A percentile compares a stretch with the other conserved stretches of the same genome.
phyloP scores from a whole-genome alignment of 2,329 filamentous ascomycete genomes.

The Fusarium annulatum region DNA sequence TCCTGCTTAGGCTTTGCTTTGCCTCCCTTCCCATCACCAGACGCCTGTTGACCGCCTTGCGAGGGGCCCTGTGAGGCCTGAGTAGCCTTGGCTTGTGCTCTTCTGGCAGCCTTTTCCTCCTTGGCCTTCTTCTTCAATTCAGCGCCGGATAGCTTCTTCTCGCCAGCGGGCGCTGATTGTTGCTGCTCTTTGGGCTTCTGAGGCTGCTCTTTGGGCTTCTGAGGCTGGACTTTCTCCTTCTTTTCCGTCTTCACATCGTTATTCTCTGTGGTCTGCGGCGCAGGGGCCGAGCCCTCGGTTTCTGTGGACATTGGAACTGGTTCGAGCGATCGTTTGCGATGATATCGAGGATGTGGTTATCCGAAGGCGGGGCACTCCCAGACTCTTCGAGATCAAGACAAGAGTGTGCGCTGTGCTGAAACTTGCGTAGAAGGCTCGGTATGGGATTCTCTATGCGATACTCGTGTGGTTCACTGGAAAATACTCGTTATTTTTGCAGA shows the following conservation, averaged over 20 bases:
- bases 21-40: conserved; percentile 57
- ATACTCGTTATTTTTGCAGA: not conserved
- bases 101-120: conserved; percentile 88
- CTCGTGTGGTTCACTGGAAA: not conserved
- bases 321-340: conserved; percentile 16
- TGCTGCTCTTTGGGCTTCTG: conserved; percentile 42
- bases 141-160: conserved; percentile 74
- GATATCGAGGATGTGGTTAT: conserved; percentile 27
- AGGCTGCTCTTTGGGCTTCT: conserved; percentile 42
- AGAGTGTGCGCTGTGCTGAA: conserved; percentile 14
- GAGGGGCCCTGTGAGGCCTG: conserved; percentile 57
- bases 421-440: not conserved
- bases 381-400: conserved; percentile 6
- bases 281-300: conserved; percentile 46
- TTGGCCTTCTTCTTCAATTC: conserved; percentile 91
- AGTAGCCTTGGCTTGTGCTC: conserved; percentile 75
- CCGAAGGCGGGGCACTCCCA: conserved; percentile 37
- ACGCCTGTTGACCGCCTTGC: conserved; percentile 50
- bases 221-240: conserved; percentile 39
- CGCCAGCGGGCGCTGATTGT: conserved; percentile 42
- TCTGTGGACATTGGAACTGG: conserved; percentile 48
- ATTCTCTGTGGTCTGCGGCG: conserved; percentile 42
- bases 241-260: conserved; percentile 43
- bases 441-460: not conserved
- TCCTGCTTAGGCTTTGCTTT: conserved; percentile 62